Evolutionary conservation across 192 early-diverging fungal genomes (phyloP).

Genomic region (Coemansia sp.): DNA sequence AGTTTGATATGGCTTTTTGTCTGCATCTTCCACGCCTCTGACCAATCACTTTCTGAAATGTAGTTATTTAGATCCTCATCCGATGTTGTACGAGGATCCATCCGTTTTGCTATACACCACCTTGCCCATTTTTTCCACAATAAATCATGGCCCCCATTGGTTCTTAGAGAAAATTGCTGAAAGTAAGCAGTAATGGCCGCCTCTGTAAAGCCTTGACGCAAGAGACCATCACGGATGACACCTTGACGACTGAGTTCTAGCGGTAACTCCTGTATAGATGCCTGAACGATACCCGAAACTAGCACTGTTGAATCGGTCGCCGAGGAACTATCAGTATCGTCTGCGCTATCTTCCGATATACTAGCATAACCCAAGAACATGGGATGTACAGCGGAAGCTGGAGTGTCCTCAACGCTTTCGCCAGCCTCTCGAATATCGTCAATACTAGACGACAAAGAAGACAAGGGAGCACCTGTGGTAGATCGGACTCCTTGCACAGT

Average conservation of each 20-base stretch:
- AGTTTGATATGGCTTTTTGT: neutral
- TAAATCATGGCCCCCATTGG: neutral
- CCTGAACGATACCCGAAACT: neutral
- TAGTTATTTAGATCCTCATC: neutral
- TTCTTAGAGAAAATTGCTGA: neutral
- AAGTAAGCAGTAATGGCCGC: neutral
- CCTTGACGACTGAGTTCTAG: neutral
- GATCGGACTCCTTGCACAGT: neutral
- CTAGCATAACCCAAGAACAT: neutral
- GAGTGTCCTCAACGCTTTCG: neutral
- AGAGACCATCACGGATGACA: neutral
- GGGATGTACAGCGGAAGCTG: neutral
- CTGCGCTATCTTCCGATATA: neutral
- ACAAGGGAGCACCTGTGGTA: neutral
- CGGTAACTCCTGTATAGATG: neutral
- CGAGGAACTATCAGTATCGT: neutral
- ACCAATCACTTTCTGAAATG: neutral
- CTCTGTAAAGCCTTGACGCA: neutral
- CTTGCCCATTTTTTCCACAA: neutral
- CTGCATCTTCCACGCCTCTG: neutral
- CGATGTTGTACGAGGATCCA: neutral
- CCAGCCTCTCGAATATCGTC: neutral
- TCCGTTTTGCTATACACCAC: neutral
- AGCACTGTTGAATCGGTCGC: neutral
- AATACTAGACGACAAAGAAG: neutral